Base-by-base conservation (phyloP, 2,329 filamentous ascomycete species). In the Hymenoscyphus repandus region DNA sequence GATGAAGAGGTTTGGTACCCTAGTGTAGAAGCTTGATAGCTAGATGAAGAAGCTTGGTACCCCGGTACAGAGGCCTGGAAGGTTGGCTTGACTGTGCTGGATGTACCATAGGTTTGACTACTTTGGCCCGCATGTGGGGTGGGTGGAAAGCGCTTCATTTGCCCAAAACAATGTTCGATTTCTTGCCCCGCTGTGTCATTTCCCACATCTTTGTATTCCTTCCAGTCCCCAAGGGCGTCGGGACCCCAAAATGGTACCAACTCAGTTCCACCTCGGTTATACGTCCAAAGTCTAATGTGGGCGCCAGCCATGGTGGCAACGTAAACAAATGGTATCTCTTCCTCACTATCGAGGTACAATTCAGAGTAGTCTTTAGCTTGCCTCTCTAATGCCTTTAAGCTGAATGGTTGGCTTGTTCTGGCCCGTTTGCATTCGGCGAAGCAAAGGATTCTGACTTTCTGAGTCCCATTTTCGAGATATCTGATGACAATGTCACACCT, bases 371-470 rank as follows among this genome's bases (percentile, higher is more conserved):
- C 10, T 15, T 18, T 32, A 30, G 3, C 20, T 34, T 18, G 44
- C n/a, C n/a, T n/a, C n/a, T n/a, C n/a, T n/a, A n/a, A n/a, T n/a
- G n/a, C n/a, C n/a, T n/a, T n/a, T n/a, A n/a, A n/a, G n/a, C n/a
- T n/a, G n/a, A n/a, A n/a, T n/a, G n/a, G n/a, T n/a, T 32, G 44
- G 3, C 20, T 34, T 18, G 44, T 34, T 34, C 44, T 36, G 18
- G 44, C 20, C 32, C 30, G 20, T 32, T n/a, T 37, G 32, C 30
- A 36, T 37, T 46, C 44, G 44, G 30, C 44, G 32, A 46, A 59
- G 57, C 13, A 61, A 58, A 5, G 59, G 37, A 41, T 46, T 38
- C 32, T 42, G 39, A 51, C 13, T 31, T 47, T 36, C 20, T 47
- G 22, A 15, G 20, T 17, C 12, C 32, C 42, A 11, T 41, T 36